Evolutionary conservation across 306 rosid species (phyloP).

Genomic region (Vigna radiata): DNA sequence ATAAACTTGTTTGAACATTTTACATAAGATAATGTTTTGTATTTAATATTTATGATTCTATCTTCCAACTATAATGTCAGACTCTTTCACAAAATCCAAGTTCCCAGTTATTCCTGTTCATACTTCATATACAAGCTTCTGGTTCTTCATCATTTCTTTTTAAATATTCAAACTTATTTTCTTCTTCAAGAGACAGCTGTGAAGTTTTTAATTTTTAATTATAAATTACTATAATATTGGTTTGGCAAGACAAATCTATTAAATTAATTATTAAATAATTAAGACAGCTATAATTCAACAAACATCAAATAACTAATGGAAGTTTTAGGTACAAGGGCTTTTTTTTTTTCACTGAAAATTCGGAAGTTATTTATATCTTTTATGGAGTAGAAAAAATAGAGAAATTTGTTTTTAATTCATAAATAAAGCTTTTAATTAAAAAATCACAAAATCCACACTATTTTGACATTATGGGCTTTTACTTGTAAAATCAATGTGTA

Average conservation of each 20-base stretch:
- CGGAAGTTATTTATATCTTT: not conserved
- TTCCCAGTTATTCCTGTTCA: conserved; percentile 25
- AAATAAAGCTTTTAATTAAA: not conserved
- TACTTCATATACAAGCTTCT: not conserved
- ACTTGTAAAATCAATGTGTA: not conserved
- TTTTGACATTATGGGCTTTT: not conserved
- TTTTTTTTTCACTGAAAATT: not conserved
- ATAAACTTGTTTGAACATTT: too few relatives aligned
- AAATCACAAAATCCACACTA: not conserved
- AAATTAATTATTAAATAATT: not conserved
- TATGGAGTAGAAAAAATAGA: too few relatives aligned
- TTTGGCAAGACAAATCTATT: too few relatives aligned
- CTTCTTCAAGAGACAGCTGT: conserved; percentile 19
- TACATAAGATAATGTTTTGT: conserved; percentile 36
- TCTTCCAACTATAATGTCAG: conserved; percentile 8
- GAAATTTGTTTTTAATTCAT: not conserved
- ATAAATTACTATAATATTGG: not conserved
- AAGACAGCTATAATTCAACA: not conserved
- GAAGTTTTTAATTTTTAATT: not conserved
- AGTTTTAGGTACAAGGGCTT: not conserved
- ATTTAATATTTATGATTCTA: conserved; percentile 26
- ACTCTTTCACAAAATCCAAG: conserved; percentile 2
- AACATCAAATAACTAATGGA: too few relatives aligned
- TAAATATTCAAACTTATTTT: not conserved
- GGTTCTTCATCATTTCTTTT: not conserved